Percentiles rank a stretch among this genome's conserved stretches.
Evolutionary conservation across 176 grass and related monocot species (phyloP).

Genomic region (Aechmea fasciata): DNA sequence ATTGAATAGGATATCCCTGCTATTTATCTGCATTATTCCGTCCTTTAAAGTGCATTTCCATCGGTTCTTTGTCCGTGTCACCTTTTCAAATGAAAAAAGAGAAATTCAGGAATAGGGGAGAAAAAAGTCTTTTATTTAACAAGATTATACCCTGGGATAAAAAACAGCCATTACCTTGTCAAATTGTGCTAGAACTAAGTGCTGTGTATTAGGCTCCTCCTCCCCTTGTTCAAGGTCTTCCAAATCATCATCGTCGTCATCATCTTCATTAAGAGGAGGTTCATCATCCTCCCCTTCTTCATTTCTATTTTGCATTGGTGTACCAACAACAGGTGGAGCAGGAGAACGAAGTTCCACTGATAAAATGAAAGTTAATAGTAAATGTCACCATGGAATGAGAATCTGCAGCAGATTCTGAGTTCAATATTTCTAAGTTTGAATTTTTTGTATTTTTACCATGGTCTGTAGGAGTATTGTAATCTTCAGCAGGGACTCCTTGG

Average conservation of each 20-base stretch:
- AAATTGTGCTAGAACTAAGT: conserved; percentile 70
- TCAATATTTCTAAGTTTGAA: background rate
- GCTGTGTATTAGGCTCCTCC: conserved; percentile 62
- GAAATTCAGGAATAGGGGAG: background rate
- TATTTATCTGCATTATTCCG: conserved; percentile 48
- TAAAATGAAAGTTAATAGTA: background rate
- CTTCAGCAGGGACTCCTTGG: conserved; percentile 56
- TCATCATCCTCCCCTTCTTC: conserved; percentile 44
- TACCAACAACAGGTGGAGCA: conserved; percentile 45
- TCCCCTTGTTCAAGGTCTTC: conserved; percentile 57
- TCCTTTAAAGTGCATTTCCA: conserved; percentile 53
- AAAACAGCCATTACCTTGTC: conserved; percentile 48
- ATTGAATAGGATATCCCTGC: conserved; percentile 48
- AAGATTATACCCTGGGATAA: background rate
- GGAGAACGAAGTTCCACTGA: conserved; percentile 54
- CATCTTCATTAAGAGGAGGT: conserved; percentile 72
- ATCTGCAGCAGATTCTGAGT: background rate
- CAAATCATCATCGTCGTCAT: conserved; percentile 46
- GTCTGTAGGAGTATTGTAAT: conserved; percentile 66
- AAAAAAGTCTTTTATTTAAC: background rate
- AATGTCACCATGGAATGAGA: background rate
- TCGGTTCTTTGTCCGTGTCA: conserved; percentile 44
- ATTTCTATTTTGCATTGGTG: conserved; percentile 45
- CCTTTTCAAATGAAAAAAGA: conserved; percentile 15
- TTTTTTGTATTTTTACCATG: conserved; percentile 35